Evolutionary conservation across 2,329 filamentous ascomycete genomes (phyloP), one percentile per base, ranked within the genome.

Genomic region (Epichloe scottii): DNA sequence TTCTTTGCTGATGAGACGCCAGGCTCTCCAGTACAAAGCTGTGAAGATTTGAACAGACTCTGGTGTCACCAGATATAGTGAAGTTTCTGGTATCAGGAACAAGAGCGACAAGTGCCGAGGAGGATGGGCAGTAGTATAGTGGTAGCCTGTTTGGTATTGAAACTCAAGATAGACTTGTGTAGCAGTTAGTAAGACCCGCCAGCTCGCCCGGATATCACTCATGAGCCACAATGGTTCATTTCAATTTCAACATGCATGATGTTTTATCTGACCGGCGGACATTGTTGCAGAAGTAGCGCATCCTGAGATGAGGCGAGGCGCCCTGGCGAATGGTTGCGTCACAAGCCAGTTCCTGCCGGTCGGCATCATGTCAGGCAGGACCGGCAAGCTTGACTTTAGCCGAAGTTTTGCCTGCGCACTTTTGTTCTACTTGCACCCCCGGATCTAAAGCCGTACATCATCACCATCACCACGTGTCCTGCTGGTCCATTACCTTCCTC

Each of bases 401-500:
- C 69, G 70, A 69, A 64, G 65, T 71, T 71, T 66, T 66, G 66
- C 68, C 63, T 66, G 66, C 67, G 68, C 66, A 63, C 66, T 69
- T 71, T 69, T 70, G 67, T 65, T 58, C 57, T 59, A 53, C 57
- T 60, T 51, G 55, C 62, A 63, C 58, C 56, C 52, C 53, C 37
- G 30, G 43, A 48, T 53, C 48, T 48, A 35, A 50, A 48, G 51
- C 49, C 40, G 45, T 46, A 33, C 44, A 53, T 61, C 61, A 57
- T 60, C 58, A 62, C 60, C 61, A 66, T 60, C 56, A 54, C 58
- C 57, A 62, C 59, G 57, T 57, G 60, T 61, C 63, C 54, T 60
- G 64, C 63, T 64, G 66, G 70, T 67, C 67, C 69, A 68, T 66
- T 65, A 67, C 74, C 71, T 72, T 70, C 71, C 73, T 74, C 73